phyloP scores from a whole-genome alignment of 2,329 filamentous ascomycete species.

The Triangularia verruculosa region DNA sequence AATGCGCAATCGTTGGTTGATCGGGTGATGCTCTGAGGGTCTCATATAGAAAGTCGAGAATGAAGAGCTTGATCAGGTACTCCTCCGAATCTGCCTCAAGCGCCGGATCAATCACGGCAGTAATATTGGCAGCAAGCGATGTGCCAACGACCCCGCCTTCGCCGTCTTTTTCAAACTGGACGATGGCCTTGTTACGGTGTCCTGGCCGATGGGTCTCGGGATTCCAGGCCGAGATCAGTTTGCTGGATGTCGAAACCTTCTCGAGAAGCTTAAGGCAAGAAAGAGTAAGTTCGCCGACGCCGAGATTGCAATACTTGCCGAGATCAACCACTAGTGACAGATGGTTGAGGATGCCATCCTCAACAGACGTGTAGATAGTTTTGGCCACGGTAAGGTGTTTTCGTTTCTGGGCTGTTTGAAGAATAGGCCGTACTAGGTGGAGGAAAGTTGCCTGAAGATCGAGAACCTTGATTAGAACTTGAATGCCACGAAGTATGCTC shows the following conservation, averaged over 20 bases:
- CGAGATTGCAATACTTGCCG: slow-evolving; percentile 81
- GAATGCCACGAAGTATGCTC: slow-evolving; percentile 73
- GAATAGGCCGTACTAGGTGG: slow-evolving; percentile 76
- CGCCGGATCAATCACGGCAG: slow-evolving; percentile 68
- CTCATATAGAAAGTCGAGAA: slow-evolving; percentile 80
- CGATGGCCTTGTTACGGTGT: slow-evolving; percentile 79
- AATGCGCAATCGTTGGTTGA: slow-evolving; percentile 83
- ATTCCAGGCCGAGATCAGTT: slow-evolving; percentile 68
- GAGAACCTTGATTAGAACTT: slow-evolving; percentile 78
- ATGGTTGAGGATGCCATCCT: slow-evolving; percentile 84
- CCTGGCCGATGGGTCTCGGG: slow-evolving; percentile 59
- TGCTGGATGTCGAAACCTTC: slow-evolving; percentile 79
- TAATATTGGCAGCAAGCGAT: slow-evolving; percentile 67
- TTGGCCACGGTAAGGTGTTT: slow-evolving; percentile 65
- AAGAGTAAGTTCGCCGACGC: slow-evolving; percentile 75
- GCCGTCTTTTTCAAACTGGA: slow-evolving; percentile 78
- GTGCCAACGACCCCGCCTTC: slow-evolving; percentile 77
- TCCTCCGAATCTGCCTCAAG: slow-evolving; percentile 65
- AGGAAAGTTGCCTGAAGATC: slow-evolving; percentile 89
- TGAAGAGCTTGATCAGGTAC: slow-evolving; percentile 78
- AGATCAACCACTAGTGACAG: slow-evolving; percentile 76
- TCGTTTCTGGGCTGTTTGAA: slow-evolving; percentile 60
- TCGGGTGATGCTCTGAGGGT: slow-evolving; percentile 73
- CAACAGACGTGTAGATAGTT: slow-evolving; percentile 79
- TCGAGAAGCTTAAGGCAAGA: slow-evolving; percentile 79